A percentile compares a stretch with the other conserved stretches of the same genome.
Conservation (phyloP, 1,284 basidiomycete genomes). For the Sutorius eximius region DNA sequence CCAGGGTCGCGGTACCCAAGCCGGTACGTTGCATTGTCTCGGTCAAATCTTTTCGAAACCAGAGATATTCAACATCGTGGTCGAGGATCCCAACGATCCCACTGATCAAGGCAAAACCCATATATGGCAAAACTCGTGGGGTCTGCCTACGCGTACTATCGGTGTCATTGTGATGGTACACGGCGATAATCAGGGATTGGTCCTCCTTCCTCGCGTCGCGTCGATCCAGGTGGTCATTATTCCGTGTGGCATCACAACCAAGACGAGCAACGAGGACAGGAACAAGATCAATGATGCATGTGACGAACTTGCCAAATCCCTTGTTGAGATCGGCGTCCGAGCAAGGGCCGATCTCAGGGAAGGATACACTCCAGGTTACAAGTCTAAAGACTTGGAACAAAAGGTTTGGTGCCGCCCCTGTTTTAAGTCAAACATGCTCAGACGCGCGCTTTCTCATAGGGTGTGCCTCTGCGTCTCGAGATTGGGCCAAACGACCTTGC, state of each 20-base stretch:
- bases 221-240: conserved; percentile 89
- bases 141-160: conserved; percentile 92
- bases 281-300: conserved; percentile 78
- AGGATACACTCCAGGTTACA: conserved; percentile 96
- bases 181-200: conserved; percentile 96
- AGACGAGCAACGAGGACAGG: conserved; percentile 72
- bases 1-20: conserved; percentile 98
- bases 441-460: conserved; percentile 46
- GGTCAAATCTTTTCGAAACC: conserved; percentile 97
- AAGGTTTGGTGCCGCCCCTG: conserved; percentile 57
- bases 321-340: conserved; percentile 75
- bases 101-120: conserved; percentile 69
- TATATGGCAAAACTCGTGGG: conserved; percentile 99
- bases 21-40: conserved; percentile 95
- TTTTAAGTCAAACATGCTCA: background rate
- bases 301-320: conserved; percentile 68
- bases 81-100: conserved; percentile 87
- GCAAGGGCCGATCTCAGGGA: conserved; percentile 93
- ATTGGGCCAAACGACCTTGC: conserved; percentile 93
- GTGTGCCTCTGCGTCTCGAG: conserved; percentile 95
- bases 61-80: conserved; percentile 97
- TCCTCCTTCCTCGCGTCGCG: conserved; percentile 95
- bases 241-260: conserved; percentile 89
- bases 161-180: conserved; percentile 99
- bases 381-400: conserved; percentile 99